A percentile compares a stretch with the other conserved stretches of the same genome.
phyloP scores from a whole-genome alignment of 331 rosid genomes.

The Telfairia occidentalis region DNA sequence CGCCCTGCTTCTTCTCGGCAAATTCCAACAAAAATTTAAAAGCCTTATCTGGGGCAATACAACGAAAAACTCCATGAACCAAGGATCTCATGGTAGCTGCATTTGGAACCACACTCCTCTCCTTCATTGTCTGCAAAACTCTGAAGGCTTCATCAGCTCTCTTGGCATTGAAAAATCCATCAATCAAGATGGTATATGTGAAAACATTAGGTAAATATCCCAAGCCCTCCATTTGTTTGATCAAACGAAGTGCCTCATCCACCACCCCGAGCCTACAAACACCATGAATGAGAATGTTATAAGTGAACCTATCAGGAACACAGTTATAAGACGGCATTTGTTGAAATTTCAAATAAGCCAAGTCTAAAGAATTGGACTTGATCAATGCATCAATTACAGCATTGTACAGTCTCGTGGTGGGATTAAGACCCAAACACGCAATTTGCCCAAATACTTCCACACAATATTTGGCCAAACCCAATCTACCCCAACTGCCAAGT shows the following conservation, averaged over 20 bases:
- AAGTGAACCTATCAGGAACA: conserved; percentile 63
- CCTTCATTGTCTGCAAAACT: conserved; percentile 54
- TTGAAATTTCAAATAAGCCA: conserved; percentile 72
- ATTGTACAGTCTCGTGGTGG: conserved; percentile 64
- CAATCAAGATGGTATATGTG: conserved; percentile 61
- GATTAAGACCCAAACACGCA: conserved; percentile 45
- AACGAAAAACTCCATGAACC: conserved; percentile 63
- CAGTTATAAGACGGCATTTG: conserved; percentile 62
- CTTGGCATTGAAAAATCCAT: conserved; percentile 62
- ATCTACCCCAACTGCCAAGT: conserved; percentile 71
- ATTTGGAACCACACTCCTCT: conserved; percentile 41
- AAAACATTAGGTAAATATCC: conserved; percentile 64
- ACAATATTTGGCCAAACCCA: conserved; percentile 68
- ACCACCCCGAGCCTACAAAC: conserved; percentile 69
- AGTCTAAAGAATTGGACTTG: conserved; percentile 69
- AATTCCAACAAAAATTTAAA: conserved; percentile 39
- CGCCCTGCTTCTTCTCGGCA: conserved; percentile 28
- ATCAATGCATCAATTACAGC: conserved; percentile 71
- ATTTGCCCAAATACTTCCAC: conserved; percentile 56
- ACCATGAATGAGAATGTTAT: conserved; percentile 68
- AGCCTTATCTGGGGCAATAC: conserved; percentile 46
- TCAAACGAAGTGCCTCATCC: conserved; percentile 73
- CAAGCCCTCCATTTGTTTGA: conserved; percentile 57
- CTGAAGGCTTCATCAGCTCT: conserved; percentile 64
- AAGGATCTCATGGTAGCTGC: conserved; percentile 69